These are phyloP conservation scores for Dalbergia cultrata DNA, from an alignment of 306 rosid species.

Conservation along the genomic window DNA sequence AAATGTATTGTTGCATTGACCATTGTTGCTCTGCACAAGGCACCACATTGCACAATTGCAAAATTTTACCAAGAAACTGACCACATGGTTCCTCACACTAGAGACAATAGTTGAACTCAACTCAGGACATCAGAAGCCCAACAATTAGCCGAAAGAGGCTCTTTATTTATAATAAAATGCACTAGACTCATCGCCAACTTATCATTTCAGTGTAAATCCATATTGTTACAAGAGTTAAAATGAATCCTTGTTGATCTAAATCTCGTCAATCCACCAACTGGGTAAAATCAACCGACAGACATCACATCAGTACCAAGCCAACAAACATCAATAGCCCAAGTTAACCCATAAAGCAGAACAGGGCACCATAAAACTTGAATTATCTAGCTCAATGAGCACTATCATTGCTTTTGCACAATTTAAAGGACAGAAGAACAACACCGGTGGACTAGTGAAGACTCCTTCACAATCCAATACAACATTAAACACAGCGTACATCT, in stretches of 20 bases:
- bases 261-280: neutral
- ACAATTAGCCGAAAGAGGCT: neutral
- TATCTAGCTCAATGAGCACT: neutral
- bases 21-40: no score
- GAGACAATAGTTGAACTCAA: neutral
- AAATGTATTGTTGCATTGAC: no score
- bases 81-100: neutral
- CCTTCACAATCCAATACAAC: neutral
- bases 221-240: neutral
- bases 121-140: neutral
- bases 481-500: neutral
- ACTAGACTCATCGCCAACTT: neutral
- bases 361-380: neutral
- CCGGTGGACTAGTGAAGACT: neutral
- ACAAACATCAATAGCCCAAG: neutral
- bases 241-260: neutral
- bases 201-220: neutral
- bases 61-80: neutral
- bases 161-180: neutral
- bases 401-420: neutral
- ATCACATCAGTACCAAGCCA: conserved; percentile 7
- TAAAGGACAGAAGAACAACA: neutral
- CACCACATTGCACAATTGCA: neutral
- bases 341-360: neutral
- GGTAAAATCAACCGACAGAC: neutral